Evolutionary conservation across 2,329 filamentous ascomycete species (phyloP), one percentile per base, ranked within the genome.

Genomic region (Talaromyces sp.): DNA sequence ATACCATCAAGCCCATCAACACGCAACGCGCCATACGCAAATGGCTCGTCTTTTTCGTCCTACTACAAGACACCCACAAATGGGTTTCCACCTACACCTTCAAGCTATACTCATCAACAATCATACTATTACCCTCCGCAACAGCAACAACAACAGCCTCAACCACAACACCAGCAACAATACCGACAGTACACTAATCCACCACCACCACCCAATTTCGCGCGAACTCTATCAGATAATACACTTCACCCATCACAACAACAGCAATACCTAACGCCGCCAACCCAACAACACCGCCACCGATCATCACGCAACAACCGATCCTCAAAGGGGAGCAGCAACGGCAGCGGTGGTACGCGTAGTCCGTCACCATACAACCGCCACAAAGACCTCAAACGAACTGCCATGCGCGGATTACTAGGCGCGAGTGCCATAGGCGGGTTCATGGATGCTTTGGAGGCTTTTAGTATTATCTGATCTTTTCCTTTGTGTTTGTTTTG

Each of bases 391-490:
- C 62, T 77, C 15, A 72, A 71, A 50, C 71, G 77, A 39, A 73
- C 70, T 47, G 76, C 77, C 43, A 76, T 76, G 8, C 73, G 74
- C 41, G 76, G 76, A 2, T 61, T 79, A 31, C 70, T 73, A 7
- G 77, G 76, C 3, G 73, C 74, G 25, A 74, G 75, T 17, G 77
- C 77, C 15, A 75, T 78, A 63, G 75, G 75, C 6, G 76, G 76
- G 11, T 77, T 79, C 62, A 70, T 79, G 68, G 74, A 78, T 69
- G 77, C 77, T n/a, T 64, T 79, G 50, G 77, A 79, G 61, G 73
- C 73, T 2, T 73, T 79, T 57, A 62, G 60, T 66, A 52, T 66
- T 52, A 62, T 66, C 25, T 66, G 35, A 66, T 11, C 25, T 13
- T 27, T 35, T 22, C 31, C 17, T 27, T 25, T 9, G 33, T 61